phyloP scores from a whole-genome alignment of 1,139 yeast genomes.

The Wickerhamomyces sp. region DNA sequence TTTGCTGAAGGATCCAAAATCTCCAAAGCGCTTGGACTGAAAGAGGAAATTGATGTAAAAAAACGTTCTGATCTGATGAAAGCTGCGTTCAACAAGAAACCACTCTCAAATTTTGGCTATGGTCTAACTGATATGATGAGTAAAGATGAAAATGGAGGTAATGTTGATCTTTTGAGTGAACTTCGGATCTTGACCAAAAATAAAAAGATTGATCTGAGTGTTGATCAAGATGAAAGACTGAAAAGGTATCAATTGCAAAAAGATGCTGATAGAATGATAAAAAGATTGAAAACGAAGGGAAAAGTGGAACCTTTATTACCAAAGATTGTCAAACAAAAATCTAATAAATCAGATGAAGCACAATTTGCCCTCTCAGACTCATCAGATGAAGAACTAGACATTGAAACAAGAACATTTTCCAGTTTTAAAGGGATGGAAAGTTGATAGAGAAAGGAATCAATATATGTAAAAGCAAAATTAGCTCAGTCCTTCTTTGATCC shows the following conservation, averaged over 20 bases:
- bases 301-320: background rate
- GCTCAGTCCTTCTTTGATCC: slow-evolving; percentile 1
- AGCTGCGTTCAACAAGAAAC: slow-evolving; percentile 34
- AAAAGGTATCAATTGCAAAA: slow-evolving; percentile 24
- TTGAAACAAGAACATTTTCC: slow-evolving; percentile 3
- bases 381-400: slow-evolving; percentile 9
- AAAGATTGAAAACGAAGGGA: slow-evolving; percentile 9
- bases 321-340: slow-evolving; percentile 14
- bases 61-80: slow-evolving; percentile 25
- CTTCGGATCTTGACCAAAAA: slow-evolving; percentile 27
- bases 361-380: slow-evolving; percentile 1
- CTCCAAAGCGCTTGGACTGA: slow-evolving; percentile 11
- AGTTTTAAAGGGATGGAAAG: slow-evolving; percentile 7
- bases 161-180: slow-evolving; percentile 25
- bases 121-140: slow-evolving; percentile 39
- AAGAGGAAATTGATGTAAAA: slow-evolving; percentile 14
- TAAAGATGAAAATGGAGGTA: slow-evolving; percentile 16
- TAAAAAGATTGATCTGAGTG: slow-evolving; percentile 26
- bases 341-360: slow-evolving; percentile 11
- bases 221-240: slow-evolving; percentile 25
- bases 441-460: too few species aligned
- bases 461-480: too few species aligned
- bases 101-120: slow-evolving; percentile 42
- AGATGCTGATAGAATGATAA: slow-evolving; percentile 18
- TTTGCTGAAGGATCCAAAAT: slow-evolving; percentile 13